These are phyloP conservation scores for Cystobasidium sp. DNA, from an alignment of 1,284 basidiomycete genomes.

Conservation along the genomic window DNA sequence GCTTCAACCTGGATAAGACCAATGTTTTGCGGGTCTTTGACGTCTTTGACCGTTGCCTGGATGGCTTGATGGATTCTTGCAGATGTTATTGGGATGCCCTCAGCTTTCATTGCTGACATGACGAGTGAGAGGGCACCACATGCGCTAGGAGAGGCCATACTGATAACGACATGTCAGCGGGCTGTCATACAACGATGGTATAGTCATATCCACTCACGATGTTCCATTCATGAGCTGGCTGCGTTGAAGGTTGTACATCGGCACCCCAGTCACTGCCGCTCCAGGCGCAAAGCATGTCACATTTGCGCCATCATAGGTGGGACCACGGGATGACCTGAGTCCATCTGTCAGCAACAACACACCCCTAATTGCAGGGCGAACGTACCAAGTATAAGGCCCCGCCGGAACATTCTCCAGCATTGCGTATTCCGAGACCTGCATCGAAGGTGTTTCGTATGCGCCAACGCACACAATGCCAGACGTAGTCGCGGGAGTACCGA, in stretches of 20 bases:
- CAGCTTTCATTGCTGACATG: constrained; percentile 55
- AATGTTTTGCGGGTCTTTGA: constrained; percentile 55
- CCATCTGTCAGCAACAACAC: not conserved
- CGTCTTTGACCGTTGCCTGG: constrained; percentile 55
- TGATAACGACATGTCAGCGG: not conserved
- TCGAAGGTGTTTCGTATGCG: constrained; percentile 56
- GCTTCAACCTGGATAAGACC: constrained; percentile 56
- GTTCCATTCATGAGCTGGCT: constrained; percentile 57
- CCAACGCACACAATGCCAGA: constrained; percentile 56
- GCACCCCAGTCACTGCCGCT: constrained; percentile 57
- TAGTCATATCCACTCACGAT: constrained; percentile 43
- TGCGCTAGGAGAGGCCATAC: constrained; percentile 56
- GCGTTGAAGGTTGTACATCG: constrained; percentile 55
- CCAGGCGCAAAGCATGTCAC: constrained; percentile 57
- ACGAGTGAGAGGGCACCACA: constrained; percentile 55
- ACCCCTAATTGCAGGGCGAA: not conserved
- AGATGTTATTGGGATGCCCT: constrained; percentile 55
- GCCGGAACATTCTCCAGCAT: constrained; percentile 55
- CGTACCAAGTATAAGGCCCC: constrained; percentile 55
- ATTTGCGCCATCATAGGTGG: constrained; percentile 55
- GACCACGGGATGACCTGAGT: constrained; percentile 54
- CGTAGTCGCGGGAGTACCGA: constrained; percentile 56
- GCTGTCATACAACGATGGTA: not conserved
- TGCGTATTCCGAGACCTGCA: constrained; percentile 57
- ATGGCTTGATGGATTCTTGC: constrained; percentile 56